Conservation (phyloP, 495 filamentous ascomycete species). For the Aspergillus mulundensis region DNA sequence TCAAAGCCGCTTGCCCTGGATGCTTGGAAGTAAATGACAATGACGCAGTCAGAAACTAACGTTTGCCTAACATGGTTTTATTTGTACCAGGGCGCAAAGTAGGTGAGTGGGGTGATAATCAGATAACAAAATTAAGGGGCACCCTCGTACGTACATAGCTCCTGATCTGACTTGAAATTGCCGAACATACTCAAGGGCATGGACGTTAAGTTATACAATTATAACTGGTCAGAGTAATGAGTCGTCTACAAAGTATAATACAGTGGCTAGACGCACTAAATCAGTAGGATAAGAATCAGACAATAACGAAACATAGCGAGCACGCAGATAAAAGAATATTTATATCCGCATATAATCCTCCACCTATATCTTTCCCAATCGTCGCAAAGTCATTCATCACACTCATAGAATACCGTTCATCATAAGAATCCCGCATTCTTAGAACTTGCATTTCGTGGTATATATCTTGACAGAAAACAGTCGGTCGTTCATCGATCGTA, state of each 20-base stretch:
- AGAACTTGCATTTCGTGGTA: constrained; percentile 3
- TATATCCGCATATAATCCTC: constrained; percentile 1
- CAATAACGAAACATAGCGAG: too few relatives aligned
- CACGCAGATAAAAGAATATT: background rate
- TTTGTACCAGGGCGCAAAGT: too few relatives aligned
- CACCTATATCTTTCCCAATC: constrained; percentile 7
- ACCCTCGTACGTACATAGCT: too few relatives aligned
- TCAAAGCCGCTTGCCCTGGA: too few relatives aligned
- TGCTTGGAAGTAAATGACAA: too few relatives aligned
- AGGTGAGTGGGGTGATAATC: too few relatives aligned
- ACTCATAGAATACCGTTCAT: constrained; percentile 21
- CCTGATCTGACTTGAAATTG: too few relatives aligned
- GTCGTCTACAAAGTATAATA: background rate
- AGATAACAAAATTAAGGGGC: too few relatives aligned
- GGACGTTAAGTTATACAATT: too few relatives aligned
- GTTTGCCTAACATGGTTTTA: background rate
- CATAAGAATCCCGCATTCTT: constrained; percentile 8
- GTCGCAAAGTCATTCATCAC: constrained; percentile 21
- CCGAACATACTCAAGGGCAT: too few relatives aligned
- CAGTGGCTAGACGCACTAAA: background rate
- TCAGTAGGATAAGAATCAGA: background rate
- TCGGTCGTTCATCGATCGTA: background rate
- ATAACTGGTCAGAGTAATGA: too few relatives aligned
- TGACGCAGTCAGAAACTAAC: too few relatives aligned
- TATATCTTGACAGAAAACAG: background rate